Percentiles rank a stretch among this genome's conserved stretches.
Conservation (phyloP, 2,329 filamentous ascomycete genomes). For the Monilinia aucupariae region DNA sequence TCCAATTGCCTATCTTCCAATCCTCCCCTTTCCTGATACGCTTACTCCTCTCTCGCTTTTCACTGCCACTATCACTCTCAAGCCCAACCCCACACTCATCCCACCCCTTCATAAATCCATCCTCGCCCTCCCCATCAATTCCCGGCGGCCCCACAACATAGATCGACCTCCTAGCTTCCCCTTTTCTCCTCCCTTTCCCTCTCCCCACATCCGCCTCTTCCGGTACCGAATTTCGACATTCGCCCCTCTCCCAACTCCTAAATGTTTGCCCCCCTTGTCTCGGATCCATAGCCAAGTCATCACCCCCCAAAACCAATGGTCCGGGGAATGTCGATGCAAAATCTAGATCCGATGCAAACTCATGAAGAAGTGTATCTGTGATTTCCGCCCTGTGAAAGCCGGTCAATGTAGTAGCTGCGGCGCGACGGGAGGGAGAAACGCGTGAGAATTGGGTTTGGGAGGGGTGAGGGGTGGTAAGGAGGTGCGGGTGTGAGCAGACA, state of each 20-base stretch:
- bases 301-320: slow-evolving; percentile 27
- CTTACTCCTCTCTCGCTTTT: slow-evolving; percentile 3
- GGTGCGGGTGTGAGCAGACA: background rate
- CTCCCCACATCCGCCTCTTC: background rate
- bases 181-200: background rate
- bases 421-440: slow-evolving; percentile 4
- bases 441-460: background rate
- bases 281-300: slow-evolving; percentile 27
- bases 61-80: slow-evolving; percentile 20
- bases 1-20: background rate
- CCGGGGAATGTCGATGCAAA: slow-evolving; percentile 23
- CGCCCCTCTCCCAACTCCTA: slow-evolving; percentile 23
- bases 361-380: background rate
- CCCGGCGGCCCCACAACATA: slow-evolving; percentile 28
- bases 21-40: background rate
- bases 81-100: slow-evolving; percentile 8
- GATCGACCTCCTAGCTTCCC: slow-evolving; percentile 24
- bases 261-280: slow-evolving; percentile 24
- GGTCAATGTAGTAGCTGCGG: slow-evolving; percentile 15
- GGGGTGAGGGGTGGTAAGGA: background rate
- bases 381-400: background rate
- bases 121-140: slow-evolving; percentile 7
- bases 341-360: background rate
- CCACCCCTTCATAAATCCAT: slow-evolving; percentile 19
- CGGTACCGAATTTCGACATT: slow-evolving; percentile 26